phyloP scores from a whole-genome alignment of 2,329 filamentous ascomycete genomes.

The Torrubiella hemipterigena region DNA sequence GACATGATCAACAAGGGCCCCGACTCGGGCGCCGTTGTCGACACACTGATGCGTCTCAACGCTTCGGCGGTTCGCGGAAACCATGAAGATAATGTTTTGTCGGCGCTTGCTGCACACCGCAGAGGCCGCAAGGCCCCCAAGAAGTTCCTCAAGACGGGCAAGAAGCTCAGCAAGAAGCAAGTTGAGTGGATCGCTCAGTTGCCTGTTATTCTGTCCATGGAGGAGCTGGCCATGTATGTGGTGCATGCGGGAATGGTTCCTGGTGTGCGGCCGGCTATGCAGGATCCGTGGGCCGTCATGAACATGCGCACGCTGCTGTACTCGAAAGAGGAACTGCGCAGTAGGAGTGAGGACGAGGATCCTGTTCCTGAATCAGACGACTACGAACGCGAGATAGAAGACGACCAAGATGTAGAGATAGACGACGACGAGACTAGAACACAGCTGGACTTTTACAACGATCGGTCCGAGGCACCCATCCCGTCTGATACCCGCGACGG shows the following conservation, averaged over 20 bases:
- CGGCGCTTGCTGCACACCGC: constrained; percentile 34
- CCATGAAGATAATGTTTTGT: constrained; percentile 79
- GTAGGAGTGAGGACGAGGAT: constrained; percentile 15
- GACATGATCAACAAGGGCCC: constrained; percentile 82
- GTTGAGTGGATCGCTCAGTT: constrained; percentile 56
- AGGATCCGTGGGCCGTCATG: constrained; percentile 74
- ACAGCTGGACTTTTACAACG: constrained; percentile 13
- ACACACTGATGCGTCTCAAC: constrained; percentile 57
- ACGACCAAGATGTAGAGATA: constrained; percentile 1
- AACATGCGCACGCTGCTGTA: constrained; percentile 75
- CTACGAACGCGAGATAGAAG: constrained; percentile 8
- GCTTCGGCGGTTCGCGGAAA: constrained; percentile 84
- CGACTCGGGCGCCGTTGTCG: constrained; percentile 66
- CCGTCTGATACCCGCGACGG: constrained; percentile 36
- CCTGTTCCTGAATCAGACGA: constrained; percentile 8
- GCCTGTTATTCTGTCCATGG: constrained; percentile 67
- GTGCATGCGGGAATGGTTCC: constrained; percentile 84
- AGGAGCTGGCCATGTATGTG: constrained; percentile 51
- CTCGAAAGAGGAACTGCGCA: constrained; percentile 27
- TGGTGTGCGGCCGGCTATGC: constrained; percentile 54
- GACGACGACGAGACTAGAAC: constrained; percentile 10
- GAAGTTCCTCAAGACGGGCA: constrained; percentile 6
- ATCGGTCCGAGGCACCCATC: constrained; percentile 18
- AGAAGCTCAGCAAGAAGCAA: constrained; percentile 39
- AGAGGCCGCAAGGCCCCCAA: constrained; percentile 3